Evolutionary conservation across 495 filamentous ascomycete genomes (phyloP).

Genomic region (Collariella sp.): DNA sequence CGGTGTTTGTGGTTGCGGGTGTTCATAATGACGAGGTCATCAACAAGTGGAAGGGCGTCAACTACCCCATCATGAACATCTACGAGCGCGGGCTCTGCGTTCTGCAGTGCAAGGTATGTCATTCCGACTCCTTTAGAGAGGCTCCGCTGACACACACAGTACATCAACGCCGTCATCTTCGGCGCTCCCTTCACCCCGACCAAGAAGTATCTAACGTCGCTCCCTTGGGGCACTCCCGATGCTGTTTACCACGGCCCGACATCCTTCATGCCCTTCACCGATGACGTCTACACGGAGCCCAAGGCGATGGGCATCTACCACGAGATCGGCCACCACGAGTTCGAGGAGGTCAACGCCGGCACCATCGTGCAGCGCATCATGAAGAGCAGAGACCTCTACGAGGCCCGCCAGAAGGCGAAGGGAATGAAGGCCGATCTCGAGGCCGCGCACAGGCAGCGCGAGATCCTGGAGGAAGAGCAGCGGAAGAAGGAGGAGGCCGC

Average conservation of each 20-base stretch:
- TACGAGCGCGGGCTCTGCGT: constrained; percentile 94
- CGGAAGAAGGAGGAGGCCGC: constrained; percentile 32
- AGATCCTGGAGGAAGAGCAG: constrained; percentile 48
- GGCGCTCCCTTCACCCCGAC: constrained; percentile 81
- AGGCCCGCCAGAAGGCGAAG: constrained; percentile 83
- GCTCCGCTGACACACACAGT: constrained; percentile 41
- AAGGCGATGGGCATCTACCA: constrained; percentile 72
- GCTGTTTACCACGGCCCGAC: constrained; percentile 94
- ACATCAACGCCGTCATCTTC: constrained; percentile 78
- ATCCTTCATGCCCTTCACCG: constrained; percentile 75
- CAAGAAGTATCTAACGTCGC: constrained; percentile 58
- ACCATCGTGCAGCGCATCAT: constrained; percentile 88
- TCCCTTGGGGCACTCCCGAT: constrained; percentile 67
- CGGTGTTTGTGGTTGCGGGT: constrained; percentile 79
- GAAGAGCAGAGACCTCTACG: constrained; percentile 72
- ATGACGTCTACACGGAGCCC: constrained; percentile 76
- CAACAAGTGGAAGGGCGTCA: constrained; percentile 90
- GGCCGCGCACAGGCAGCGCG: constrained; percentile 44
- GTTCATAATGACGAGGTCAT: constrained; percentile 92
- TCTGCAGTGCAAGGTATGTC: constrained; percentile 75
- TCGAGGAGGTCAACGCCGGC: constrained; percentile 79
- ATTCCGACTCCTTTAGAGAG: neutral
- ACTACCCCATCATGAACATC: constrained; percentile 99
- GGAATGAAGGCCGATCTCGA: constrained; percentile 73
- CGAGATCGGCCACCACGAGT: constrained; percentile 64